Evolutionary conservation across 805 yeast genomes (phyloP).

Genomic region (Nakazawaea peltata): DNA sequence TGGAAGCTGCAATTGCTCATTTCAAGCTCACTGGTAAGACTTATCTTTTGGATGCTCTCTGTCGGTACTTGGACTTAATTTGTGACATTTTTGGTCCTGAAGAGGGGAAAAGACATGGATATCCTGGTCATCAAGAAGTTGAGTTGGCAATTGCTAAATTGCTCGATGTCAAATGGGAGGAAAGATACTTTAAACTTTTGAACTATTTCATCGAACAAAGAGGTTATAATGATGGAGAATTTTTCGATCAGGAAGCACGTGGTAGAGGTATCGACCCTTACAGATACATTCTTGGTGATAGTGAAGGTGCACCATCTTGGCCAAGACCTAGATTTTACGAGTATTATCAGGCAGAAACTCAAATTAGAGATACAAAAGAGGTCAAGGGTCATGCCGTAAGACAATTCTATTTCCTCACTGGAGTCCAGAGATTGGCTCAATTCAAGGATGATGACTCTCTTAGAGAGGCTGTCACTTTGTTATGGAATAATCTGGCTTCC

Average conservation of each 20-base stretch:
- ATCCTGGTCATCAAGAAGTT: conserved; percentile 21
- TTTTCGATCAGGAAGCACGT: conserved; percentile 14
- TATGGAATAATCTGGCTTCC: conserved; percentile 17
- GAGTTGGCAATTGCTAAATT: conserved; percentile 19
- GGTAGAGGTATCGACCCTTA: conserved; percentile 14
- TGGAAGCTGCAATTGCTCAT: conserved; percentile 19
- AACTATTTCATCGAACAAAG: conserved; percentile 17
- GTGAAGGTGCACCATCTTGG: conserved; percentile 6
- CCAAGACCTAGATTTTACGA: conserved; percentile 15
- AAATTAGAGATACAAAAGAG: conserved; percentile 13
- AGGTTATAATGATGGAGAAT: conserved; percentile 16
- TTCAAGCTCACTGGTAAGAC: conserved; percentile 14
- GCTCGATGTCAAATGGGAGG: conserved; percentile 12
- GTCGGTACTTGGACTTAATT: conserved; percentile 16
- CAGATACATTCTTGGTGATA: conserved; percentile 8
- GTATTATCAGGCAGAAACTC: conserved; percentile 18
- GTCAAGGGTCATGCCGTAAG: conserved; percentile 19
- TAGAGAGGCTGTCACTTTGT: conserved; percentile 10
- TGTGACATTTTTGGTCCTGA: conserved; percentile 15
- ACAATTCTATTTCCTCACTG: conserved; percentile 16
- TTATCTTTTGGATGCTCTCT: conserved; percentile 13
- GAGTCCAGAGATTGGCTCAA: conserved; percentile 16
- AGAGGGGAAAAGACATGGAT: conserved; percentile 15
- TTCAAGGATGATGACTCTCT: conserved; percentile 13
- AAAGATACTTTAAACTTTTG: conserved; percentile 14